Base-by-base conservation (phyloP, 2,329 filamentous ascomycete genomes). In the Juglanconis sp. region DNA sequence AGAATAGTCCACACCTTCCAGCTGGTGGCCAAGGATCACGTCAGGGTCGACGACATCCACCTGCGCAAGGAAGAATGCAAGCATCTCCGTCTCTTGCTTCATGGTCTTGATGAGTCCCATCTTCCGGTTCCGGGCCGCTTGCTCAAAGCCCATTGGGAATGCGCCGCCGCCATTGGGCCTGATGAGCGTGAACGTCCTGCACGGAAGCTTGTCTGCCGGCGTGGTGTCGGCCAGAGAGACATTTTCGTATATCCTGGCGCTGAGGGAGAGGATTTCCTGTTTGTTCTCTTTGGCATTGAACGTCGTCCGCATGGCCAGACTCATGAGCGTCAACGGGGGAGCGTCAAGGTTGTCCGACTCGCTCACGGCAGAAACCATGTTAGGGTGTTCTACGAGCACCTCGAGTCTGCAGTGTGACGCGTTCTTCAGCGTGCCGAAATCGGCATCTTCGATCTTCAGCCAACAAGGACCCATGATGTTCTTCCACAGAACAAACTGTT, bases 381-480 rank as follows among this genome's bases (percentile, higher is more conserved):
- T 87, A 1, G 95, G 94, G 64, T 92, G 89, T 40, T 85, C 83
- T 51, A 92, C 89, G 67, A 90, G 84, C 53, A 96, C 87, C 74
- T 99, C 95, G 10, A 99, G 85, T 75, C 97, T 98, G 81, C 95
- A 97, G 84, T 96, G 95, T 0, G 95, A 99, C 10, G 92, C 90
- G 68, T 97, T 97, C 74, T 92, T 94, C 66, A 98, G 82, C 5
- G 89, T 81, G 17, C 84, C 83, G 71, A 96, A 97, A 72, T 97
- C 88, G 35, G 90, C 90, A 66, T 90, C 88, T 65, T 92, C 84
- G 58, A 99, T 95, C 71, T 89, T 93, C 50, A 99, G 83, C 95
- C 95, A 99, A 73, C 95, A 98, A 35, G 95, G 95, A 1, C 95
- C 95, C 94, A 97, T 99, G 68, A 99, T 91, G 71, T 96, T 96